Evolutionary conservation across 768 basidiomycete genomes (phyloP), one percentile per base, ranked within the genome.

Genomic region (Porpolomopsis calyptriformis): DNA sequence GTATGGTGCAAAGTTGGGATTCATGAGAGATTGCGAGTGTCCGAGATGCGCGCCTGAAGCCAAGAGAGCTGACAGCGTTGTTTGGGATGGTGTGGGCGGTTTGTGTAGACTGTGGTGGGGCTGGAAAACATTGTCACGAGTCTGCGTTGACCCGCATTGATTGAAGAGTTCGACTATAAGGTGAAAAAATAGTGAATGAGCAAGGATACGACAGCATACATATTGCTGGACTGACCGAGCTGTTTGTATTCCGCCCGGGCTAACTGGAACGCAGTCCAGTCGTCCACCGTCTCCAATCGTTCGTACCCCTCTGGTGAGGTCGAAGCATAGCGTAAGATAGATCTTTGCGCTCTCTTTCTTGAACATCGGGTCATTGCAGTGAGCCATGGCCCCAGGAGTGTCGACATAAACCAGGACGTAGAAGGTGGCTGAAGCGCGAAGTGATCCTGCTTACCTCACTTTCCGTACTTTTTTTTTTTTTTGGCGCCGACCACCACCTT

Each of bases 1-100:
- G 61, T 92, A 94, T 24, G 93, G 87, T 55, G 84, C 70, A 55
- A 91, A 92, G 60, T 88, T 86, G 23, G 89, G 82, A 61, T 91
- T 87, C 72, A 93, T 82, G 53, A 89, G 77, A 4, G 80, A 73
- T 31, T 76, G 74, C 26, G 85, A 76, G 60, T 98, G 93, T 5
- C 96, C 96, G 37, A 98, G 78, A 60, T 97, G 93, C 12, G 96
- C 93, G 20, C 91, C 91, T 11, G 92, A 73, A 1, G 96, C 93
- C 35, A 97, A 69, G 50, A 99, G 80, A 39, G 92, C 84, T 2
- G 93, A 94, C 40, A 91, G 69, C 2, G 94, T 89, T 43, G 82
- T 69, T 49, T 85, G 69, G 27, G 39, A 35, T 6, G 51, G 51
- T 38, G 76, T 65, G 8, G 81, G 71, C 20, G 88, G 84, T 49